Percentiles rank a stretch among this genome's conserved stretches.
Conservation (phyloP, 805 yeast species). For the Priceomyces fermenticarens region DNA sequence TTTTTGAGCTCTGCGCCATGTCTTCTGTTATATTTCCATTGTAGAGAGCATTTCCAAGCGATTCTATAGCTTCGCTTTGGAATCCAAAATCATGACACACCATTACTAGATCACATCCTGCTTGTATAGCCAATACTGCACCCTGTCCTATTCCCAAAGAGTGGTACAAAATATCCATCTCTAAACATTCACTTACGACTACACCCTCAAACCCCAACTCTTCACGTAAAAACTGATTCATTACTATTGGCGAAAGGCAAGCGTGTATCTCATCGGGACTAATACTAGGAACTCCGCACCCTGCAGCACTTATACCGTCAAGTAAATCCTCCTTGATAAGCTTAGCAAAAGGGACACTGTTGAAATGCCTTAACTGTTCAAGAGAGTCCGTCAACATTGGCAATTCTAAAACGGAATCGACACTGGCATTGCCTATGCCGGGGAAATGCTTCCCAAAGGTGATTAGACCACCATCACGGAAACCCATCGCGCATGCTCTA, state of each 20-base stretch:
- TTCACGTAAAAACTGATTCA: constrained; percentile 48
- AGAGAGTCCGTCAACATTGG: constrained; percentile 58
- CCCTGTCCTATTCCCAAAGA: constrained; percentile 69
- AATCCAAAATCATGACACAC: constrained; percentile 55
- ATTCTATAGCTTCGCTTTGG: constrained; percentile 55
- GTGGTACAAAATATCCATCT: constrained; percentile 60
- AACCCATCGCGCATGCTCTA: constrained; percentile 49
- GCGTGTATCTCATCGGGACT: constrained; percentile 63
- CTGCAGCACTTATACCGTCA: constrained; percentile 60
- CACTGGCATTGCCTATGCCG: constrained; percentile 61
- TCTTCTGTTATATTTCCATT: constrained; percentile 42
- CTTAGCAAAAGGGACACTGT: constrained; percentile 49
- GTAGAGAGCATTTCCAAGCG: constrained; percentile 33
- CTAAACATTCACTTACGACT: constrained; percentile 58
- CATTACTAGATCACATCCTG: constrained; percentile 63
- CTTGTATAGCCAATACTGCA: constrained; percentile 56
- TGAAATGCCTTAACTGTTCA: constrained; percentile 49
- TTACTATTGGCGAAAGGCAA: constrained; percentile 52
- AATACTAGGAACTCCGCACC: constrained; percentile 62
- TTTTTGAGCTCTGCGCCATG: constrained; percentile 33
- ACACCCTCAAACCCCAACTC: constrained; percentile 55
- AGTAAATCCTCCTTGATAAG: constrained; percentile 43
- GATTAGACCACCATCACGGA: constrained; percentile 50
- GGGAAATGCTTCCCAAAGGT: constrained; percentile 66
- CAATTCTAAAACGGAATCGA: constrained; percentile 53